Percentiles rank a stretch among this genome's conserved stretches.
phyloP scores from a whole-genome alignment of 805 yeast species.

The Saturnispora diversa region DNA sequence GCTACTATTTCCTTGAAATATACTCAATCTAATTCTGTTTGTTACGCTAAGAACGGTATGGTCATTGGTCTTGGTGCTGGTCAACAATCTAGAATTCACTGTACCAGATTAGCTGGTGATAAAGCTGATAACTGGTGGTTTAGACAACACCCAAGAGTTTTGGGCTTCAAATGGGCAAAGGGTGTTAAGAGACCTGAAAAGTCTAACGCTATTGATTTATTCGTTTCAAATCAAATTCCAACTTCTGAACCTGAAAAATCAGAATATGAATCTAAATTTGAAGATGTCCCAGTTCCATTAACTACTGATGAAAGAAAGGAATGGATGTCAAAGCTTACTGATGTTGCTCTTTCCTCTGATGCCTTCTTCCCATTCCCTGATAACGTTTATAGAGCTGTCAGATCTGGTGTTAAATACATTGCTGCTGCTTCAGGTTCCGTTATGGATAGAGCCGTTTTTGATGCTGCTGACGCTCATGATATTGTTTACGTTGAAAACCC shows the following conservation, averaged over 20 bases:
- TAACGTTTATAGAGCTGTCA: slow-evolving; percentile 94
- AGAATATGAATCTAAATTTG: slow-evolving; percentile 88
- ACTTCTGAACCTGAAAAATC: slow-evolving; percentile 83
- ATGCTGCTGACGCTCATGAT: slow-evolving; percentile 87
- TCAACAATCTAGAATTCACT: slow-evolving; percentile 98
- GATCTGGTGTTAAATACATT: slow-evolving; percentile 91
- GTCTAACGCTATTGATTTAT: slow-evolving; percentile 95
- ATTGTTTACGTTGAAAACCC: slow-evolving; percentile 95
- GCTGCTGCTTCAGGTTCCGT: slow-evolving; percentile 98
- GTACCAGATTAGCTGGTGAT: slow-evolving; percentile 98
- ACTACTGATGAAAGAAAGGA: slow-evolving; percentile 76
- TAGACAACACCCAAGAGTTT: slow-evolving; percentile 94
- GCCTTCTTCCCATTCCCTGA: slow-evolving; percentile 99
- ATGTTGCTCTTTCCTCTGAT: slow-evolving; percentile 91
- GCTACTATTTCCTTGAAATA: slow-evolving; percentile 96
- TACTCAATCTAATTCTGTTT: slow-evolving; percentile 97
- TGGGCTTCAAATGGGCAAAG: slow-evolving; percentile 93
- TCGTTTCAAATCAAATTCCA: slow-evolving; percentile 87
- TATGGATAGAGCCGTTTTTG: slow-evolving; percentile 92
- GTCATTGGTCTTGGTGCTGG: slow-evolving; percentile 99
- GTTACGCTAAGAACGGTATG: slow-evolving; percentile 99
- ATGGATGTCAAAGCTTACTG: slow-evolving; percentile 72
- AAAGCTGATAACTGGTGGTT: slow-evolving; percentile 99
- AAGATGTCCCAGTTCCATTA: slow-evolving; percentile 72
- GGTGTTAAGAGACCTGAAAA: slow-evolving; percentile 98